Base-by-base conservation (phyloP, 257 asterid genomes). In the Linderniella brevidens region DNA sequence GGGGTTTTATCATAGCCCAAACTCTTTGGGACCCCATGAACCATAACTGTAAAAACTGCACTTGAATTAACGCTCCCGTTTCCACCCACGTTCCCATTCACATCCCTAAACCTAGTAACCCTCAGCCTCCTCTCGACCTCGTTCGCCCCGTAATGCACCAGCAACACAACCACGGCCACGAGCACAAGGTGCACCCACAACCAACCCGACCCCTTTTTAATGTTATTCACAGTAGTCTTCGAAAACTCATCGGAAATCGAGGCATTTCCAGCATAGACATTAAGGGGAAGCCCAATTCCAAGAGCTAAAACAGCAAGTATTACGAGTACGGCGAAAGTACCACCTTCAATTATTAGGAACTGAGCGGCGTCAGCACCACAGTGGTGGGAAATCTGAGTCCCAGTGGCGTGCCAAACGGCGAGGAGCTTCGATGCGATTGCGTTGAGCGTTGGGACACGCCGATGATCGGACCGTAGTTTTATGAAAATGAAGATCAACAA, bases 291-390 rank as follows among this genome's bases (percentile, higher is more conserved):
- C 68, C 77, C 58, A 42, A 90, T 70, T 9, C 70, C 41, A 40
- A 82, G 58, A n/a, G 81, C 80, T 41, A 81, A 66, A 13, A 62
- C 44, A 10, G 93, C 96, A 0, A 90, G 72, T 52, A 76, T 56
- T 20, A 90, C 63, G 32, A 90, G 82, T 35, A 90, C 50, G 10
- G 79, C 83, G 8, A 74, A 90, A 75, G 76, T 81, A 32, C 94
- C 96, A 38, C 99, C 99, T 59, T 90, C 99, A 17, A 85, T 85
- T 4, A 85, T 61, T 32, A 85, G 85, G 59, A 81, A 90, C 47
- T 90, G 99, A 2, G 99, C 94, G 13, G 96, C 94, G 46, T 90
- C 99, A 37, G 99, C 99, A 0, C 99, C 99, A 36, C 96, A 81
- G 62, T 81, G 94, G 43, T 71, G 77, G 49, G 99, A 86, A 58